Evolutionary conservation across 2,329 filamentous ascomycete genomes (phyloP).

Genomic region (Exophiala sp.): DNA sequence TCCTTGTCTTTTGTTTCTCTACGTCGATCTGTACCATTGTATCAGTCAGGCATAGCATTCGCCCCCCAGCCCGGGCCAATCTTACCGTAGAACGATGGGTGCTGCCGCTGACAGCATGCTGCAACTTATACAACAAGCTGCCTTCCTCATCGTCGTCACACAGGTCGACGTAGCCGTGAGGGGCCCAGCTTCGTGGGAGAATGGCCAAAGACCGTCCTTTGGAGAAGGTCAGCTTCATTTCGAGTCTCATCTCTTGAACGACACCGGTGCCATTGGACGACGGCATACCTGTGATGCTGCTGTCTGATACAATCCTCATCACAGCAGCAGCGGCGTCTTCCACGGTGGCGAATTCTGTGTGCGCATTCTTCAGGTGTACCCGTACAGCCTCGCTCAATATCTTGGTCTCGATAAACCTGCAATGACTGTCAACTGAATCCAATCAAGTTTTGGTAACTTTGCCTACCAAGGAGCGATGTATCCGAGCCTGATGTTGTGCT

Average conservation of each 20-base stretch:
- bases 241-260: not conserved
- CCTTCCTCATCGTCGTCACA: constrained; percentile 33
- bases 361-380: constrained; percentile 23
- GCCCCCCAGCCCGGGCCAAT: not conserved
- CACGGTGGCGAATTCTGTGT: constrained; percentile 18
- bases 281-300: constrained; percentile 10
- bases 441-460: too few species aligned
- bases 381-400: constrained; percentile 32
- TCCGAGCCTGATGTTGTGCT: constrained; percentile 39
- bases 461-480: constrained; percentile 37
- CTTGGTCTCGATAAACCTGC: constrained; percentile 34
- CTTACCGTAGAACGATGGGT: constrained; percentile 14
- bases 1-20: constrained; percentile 15
- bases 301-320: constrained; percentile 19
- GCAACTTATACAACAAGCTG: constrained; percentile 8
- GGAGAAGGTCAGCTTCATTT: not conserved
- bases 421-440: not conserved
- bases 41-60: constrained; percentile 4
- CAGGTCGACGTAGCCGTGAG: constrained; percentile 34
- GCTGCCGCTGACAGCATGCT: not conserved
- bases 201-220: constrained; percentile 31
- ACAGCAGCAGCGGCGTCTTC: constrained; percentile 19
- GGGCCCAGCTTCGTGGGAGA: constrained; percentile 33
- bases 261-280: not conserved
- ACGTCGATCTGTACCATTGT: constrained; percentile 2